phyloP scores from a whole-genome alignment of 2,329 filamentous ascomycete genomes.

The Mycosphaerelloides madeirae region DNA sequence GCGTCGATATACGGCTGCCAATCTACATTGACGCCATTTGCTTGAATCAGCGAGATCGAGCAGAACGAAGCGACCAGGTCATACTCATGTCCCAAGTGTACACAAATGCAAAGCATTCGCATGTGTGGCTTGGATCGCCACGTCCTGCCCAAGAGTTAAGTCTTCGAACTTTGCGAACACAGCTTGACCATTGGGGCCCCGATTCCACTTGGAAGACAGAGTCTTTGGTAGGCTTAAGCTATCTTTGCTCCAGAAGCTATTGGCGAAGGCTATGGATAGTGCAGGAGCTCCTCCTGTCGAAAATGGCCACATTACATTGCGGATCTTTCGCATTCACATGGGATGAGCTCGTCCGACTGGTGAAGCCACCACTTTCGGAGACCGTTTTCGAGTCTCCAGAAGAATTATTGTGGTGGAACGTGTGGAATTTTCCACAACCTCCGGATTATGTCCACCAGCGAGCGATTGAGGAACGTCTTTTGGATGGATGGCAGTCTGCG shows the following conservation, averaged over 20 bases:
- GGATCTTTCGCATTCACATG: too few species aligned
- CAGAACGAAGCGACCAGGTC: neutral
- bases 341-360: too few species aligned
- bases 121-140: slow-evolving; percentile 5
- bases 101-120: neutral
- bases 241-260: neutral
- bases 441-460: too few species aligned
- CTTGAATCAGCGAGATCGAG: neutral
- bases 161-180: neutral
- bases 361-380: too few species aligned
- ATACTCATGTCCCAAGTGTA: slow-evolving; percentile 1
- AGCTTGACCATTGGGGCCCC: neutral
- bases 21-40: neutral
- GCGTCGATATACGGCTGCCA: neutral
- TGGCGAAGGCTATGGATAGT: too few species aligned
- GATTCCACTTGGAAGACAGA: neutral
- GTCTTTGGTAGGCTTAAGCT: slow-evolving; percentile 3
- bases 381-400: too few species aligned
- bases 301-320: too few species aligned
- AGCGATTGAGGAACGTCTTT: too few species aligned
- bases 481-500: too few species aligned
- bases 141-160: neutral
- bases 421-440: too few species aligned
- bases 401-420: too few species aligned
- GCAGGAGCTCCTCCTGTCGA: too few species aligned